A percentile compares a stretch with the other conserved stretches of the same genome.
Conservation (phyloP, 176 grass and related monocot genomes). For the Olyra latifolia region DNA sequence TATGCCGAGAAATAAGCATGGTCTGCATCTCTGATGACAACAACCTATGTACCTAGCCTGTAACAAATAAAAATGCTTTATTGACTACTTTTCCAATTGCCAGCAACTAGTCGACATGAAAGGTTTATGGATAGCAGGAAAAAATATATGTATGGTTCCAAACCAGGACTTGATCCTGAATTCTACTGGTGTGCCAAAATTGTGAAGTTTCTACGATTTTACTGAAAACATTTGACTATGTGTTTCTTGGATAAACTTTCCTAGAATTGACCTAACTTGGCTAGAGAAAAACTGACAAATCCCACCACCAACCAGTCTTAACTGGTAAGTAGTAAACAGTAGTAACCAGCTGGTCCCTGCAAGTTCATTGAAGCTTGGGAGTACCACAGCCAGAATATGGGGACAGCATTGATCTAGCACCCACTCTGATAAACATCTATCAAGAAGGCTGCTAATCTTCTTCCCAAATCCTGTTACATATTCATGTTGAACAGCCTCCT, state of each 20-base stretch:
- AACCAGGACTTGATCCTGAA: background rate
- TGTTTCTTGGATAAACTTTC: background rate
- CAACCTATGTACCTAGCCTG: background rate
- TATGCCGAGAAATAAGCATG: background rate
- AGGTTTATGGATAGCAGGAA: background rate
- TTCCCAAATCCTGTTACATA: conserved; percentile 84
- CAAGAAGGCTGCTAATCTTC: conserved; percentile 72
- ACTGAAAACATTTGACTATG: background rate
- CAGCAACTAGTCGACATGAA: background rate
- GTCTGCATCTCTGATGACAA: conserved; percentile 1
- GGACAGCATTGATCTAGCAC: conserved; percentile 37
- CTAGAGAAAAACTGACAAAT: background rate
- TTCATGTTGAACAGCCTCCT: conserved; percentile 84
- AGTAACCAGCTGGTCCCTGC: background rate
- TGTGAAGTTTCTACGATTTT: background rate
- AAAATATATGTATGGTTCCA: background rate
- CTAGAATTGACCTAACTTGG: conserved; percentile 9
- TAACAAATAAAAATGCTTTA: conserved; percentile 23
- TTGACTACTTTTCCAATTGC: background rate
- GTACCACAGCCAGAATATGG: conserved; percentile 20
- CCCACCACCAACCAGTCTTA: background rate
- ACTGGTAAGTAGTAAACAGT: background rate
- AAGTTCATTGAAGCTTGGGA: background rate
- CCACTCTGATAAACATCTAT: conserved; percentile 90
- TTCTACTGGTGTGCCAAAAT: background rate